Percentiles rank a stretch among this genome's conserved stretches.
phyloP scores from a whole-genome alignment of 2,329 filamentous ascomycete species.

The Neurospora sp. region DNA sequence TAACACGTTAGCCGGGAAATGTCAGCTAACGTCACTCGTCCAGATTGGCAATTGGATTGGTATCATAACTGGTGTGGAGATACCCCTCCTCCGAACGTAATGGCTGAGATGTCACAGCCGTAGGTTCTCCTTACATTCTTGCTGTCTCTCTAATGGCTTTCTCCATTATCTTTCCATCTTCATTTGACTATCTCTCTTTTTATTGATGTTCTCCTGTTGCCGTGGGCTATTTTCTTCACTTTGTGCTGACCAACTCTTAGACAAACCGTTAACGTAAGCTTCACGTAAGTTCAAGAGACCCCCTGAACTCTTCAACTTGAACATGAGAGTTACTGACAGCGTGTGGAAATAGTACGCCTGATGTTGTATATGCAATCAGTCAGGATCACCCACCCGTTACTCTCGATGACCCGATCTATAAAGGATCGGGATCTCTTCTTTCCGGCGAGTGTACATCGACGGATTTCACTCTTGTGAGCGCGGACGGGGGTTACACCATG shows the following conservation, averaged over 20 bases:
- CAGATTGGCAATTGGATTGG: not conserved
- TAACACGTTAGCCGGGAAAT: not conserved
- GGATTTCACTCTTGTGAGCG: constrained; percentile 17
- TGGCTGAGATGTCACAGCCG: not conserved
- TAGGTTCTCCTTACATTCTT: not conserved
- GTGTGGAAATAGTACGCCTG: not conserved
- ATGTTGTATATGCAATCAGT: not conserved
- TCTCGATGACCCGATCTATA: constrained; percentile 8
- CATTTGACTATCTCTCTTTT: not conserved
- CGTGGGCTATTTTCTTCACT: not conserved
- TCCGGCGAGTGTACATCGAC: constrained; percentile 15
- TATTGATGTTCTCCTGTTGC: not conserved
- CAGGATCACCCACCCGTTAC: not conserved
- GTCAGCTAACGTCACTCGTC: not conserved
- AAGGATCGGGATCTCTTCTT: constrained; percentile 16
- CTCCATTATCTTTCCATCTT: not conserved
- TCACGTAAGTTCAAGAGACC: not conserved
- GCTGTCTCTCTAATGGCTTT: not conserved
- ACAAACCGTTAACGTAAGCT: not conserved
- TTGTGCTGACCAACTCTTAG: not conserved
- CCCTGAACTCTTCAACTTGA: not conserved
- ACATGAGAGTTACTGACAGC: not conserved
- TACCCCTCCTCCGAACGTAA: not conserved
- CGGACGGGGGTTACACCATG: constrained; percentile 17
- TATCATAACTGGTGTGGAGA: not conserved